Base-by-base conservation (phyloP, 495 filamentous ascomycete genomes). In the Penicillium waksmanii region DNA sequence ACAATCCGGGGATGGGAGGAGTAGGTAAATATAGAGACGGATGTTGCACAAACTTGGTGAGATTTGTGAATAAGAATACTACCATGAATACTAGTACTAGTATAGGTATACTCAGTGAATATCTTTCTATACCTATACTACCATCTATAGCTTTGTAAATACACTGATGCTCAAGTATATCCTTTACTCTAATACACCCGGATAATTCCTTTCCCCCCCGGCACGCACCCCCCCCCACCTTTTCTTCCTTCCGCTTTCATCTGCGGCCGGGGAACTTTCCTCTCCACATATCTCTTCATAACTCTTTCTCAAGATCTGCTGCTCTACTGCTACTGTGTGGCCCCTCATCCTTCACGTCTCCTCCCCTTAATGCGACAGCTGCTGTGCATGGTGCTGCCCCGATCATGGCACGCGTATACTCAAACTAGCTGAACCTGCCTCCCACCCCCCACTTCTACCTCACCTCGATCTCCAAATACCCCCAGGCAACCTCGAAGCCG, bases 371-470 rank as follows among this genome's bases (percentile, higher is more conserved):
- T 64, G 56, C 42, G 48, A 54, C 42, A 19, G 15, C 27, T 25
- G 44, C 49, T 23, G 27, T 38, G 43, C 43, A 50, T 55, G 49
- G 13, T 44, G 18, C 40, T 35, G 55, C 21, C 49, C 46, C 47
- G 44, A 46, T 48, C 51, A 62, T 65, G 58, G 58, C 55, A 33
- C 55, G 27, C 40, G 47, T 33, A 9, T 12, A 31, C 35, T 53
- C 36, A 31, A 33, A 31, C 46, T 65, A 61, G 49, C 49, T 56
- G 18, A 31, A 21, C 48, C n/a, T 17, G 27, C 19, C 36, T 35
- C 23, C 23, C 18, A 34, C 40, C n/a, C 23, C 19, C 11, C 42
- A 48, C 46, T 23, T 25, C 18, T 40, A 12, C 38, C 27, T 31
- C 27, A 9, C 27, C 27, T 38, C 36, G 12, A 12, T 12, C 36